Evolutionary conservation across 1,284 basidiomycete species (phyloP).

Genomic region (Cystobasidium sp.): DNA sequence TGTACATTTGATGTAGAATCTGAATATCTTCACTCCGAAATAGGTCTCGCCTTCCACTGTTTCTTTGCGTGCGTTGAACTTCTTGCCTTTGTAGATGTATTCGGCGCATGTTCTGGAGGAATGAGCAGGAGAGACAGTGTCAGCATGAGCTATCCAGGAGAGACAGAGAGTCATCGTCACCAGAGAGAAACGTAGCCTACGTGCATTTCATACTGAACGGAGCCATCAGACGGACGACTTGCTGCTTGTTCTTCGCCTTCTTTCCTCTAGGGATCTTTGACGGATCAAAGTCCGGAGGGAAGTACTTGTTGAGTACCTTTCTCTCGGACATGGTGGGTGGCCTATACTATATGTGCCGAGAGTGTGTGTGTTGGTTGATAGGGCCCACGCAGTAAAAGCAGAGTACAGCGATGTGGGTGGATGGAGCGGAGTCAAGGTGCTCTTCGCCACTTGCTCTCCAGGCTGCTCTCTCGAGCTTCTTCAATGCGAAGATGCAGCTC

Average conservation of each 20-base stretch:
- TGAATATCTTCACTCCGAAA: constrained; percentile 89
- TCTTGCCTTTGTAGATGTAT: constrained; percentile 93
- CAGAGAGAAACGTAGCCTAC: constrained; percentile 57
- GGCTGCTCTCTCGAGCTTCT: not conserved
- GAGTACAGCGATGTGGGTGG: no score
- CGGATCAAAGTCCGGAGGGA: constrained; percentile 87
- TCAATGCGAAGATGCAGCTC: not conserved
- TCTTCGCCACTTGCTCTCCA: not conserved
- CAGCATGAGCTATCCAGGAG: no score
- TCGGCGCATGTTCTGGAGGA: constrained; percentile 91
- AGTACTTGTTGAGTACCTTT: constrained; percentile 51
- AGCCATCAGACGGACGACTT: constrained; percentile 97
- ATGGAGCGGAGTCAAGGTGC: not conserved
- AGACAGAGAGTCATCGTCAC: no score
- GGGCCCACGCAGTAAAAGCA: no score
- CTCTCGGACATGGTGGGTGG: constrained; percentile 33
- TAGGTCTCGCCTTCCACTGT: constrained; percentile 96
- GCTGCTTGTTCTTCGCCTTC: constrained; percentile 73
- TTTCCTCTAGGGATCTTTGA: constrained; percentile 86
- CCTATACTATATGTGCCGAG: not conserved
- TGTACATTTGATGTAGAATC: constrained; percentile 68
- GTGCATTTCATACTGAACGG: constrained; percentile 88
- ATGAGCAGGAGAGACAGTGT: constrained; percentile 54
- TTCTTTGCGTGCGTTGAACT: constrained; percentile 99
- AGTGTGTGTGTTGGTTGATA: not conserved